Conservation (phyloP, 345 rosid species). For the Eucalyptus microcorys region DNA sequence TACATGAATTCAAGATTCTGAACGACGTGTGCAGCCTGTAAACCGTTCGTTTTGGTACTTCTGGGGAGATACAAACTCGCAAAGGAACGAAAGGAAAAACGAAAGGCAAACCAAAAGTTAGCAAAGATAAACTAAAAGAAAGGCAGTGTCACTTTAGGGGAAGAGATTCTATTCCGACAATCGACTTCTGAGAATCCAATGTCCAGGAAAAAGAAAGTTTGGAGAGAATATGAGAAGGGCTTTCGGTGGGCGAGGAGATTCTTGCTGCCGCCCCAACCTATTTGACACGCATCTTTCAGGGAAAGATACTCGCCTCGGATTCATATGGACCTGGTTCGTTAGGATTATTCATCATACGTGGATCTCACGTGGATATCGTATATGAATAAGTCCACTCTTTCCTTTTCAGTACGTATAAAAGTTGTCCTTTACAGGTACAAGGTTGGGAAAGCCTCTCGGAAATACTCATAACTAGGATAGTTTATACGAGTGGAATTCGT, state of each 20-base stretch:
- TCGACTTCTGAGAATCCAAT: neutral
- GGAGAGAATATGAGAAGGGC: neutral
- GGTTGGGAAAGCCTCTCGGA: neutral
- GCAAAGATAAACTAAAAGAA: neutral
- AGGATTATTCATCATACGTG: neutral
- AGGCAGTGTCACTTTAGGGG: neutral
- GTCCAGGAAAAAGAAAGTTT: neutral
- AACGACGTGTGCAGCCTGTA: neutral
- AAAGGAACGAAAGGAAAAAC: neutral
- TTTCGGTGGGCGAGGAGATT: neutral
- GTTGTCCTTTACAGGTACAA: neutral
- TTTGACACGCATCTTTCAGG: neutral
- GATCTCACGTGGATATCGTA: neutral
- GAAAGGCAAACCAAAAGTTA: neutral
- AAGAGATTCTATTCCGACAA: neutral
- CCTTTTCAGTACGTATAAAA: neutral
- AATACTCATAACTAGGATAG: neutral
- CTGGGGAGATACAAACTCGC: neutral
- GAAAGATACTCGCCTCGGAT: neutral
- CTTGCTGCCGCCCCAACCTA: neutral
- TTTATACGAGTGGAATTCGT: neutral
- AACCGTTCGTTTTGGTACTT: neutral
- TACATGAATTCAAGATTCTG: neutral
- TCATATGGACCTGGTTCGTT: neutral
- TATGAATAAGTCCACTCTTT: neutral